phyloP scores from a whole-genome alignment of 2,329 filamentous ascomycete species.

The Trichoderma guizhouense region DNA sequence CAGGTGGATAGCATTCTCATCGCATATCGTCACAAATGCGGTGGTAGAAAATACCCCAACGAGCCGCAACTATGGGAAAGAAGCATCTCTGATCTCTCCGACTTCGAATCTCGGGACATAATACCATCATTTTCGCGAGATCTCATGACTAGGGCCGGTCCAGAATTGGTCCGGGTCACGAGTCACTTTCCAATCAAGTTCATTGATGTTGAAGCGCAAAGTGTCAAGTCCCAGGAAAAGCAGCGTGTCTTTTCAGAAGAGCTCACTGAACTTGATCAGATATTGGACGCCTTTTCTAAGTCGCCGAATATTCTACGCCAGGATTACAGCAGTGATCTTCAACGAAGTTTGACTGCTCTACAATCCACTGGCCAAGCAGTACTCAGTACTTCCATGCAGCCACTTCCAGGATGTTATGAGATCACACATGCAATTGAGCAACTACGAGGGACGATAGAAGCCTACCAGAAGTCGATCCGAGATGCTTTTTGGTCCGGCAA shows the following conservation, averaged over 20 bases:
- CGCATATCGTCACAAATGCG: neutral
- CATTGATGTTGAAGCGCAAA: neutral
- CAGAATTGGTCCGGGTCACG: neutral
- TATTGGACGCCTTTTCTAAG: conserved; percentile 13
- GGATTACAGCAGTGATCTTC: conserved; percentile 24
- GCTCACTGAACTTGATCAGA: neutral
- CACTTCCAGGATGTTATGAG: too few species aligned
- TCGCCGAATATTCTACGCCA: conserved; percentile 10
- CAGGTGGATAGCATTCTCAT: neutral
- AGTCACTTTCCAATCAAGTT: neutral
- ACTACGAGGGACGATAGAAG: neutral
- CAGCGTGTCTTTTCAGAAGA: neutral
- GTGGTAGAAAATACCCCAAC: neutral
- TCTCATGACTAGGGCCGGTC: neutral
- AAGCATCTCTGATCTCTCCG: neutral
- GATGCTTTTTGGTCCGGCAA: neutral
- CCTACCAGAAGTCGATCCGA: neutral
- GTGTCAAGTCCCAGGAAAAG: neutral
- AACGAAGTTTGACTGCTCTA: too few species aligned
- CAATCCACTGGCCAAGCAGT: too few species aligned
- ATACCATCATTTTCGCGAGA: neutral
- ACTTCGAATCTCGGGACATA: neutral
- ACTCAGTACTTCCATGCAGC: too few species aligned
- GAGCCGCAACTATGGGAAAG: too few species aligned
- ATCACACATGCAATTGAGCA: neutral